These are phyloP conservation scores for Alternaria angustiovoidea DNA, from an alignment of 2,329 filamentous ascomycete genomes.

Conservation along the genomic window DNA sequence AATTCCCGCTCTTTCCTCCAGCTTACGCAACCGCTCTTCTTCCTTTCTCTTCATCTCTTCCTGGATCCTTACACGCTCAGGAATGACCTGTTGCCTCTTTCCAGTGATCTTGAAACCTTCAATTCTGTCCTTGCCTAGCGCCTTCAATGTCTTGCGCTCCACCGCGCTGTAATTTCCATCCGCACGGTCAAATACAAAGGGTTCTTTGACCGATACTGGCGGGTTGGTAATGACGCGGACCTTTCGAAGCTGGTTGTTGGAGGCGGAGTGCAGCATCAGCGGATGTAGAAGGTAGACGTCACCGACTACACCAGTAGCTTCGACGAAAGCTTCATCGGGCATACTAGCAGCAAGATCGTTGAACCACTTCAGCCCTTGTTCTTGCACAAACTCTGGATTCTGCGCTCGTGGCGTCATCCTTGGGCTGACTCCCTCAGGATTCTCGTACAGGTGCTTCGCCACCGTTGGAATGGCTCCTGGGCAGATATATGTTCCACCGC, in stretches of 20 bases:
- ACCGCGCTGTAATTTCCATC: conserved; percentile 64
- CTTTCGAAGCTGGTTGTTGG: conserved; percentile 58
- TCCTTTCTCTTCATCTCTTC: conserved; percentile 61
- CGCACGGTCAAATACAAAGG: conserved; percentile 61
- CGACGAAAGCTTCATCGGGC: conserved; percentile 58
- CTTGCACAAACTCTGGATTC: conserved; percentile 56
- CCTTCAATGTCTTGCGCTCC: conserved; percentile 63
- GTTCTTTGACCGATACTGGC: conserved; percentile 60
- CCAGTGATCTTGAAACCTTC: conserved; percentile 62
- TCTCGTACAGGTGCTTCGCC: conserved; percentile 64
- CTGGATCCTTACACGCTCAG: conserved; percentile 58
- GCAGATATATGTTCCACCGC: conserved; percentile 72
- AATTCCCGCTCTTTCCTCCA: conserved; percentile 28
- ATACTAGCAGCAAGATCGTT: conserved; percentile 50
- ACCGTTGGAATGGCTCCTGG: conserved; percentile 65
- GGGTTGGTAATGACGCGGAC: conserved; percentile 65
- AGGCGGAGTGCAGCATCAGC: conserved; percentile 66
- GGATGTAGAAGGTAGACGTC: conserved; percentile 69
- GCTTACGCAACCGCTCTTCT: conserved; percentile 55
- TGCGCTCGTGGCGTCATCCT: conserved; percentile 66
- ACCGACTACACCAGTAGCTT: conserved; percentile 63
- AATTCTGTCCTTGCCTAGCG: conserved; percentile 58
- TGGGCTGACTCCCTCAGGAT: conserved; percentile 72
- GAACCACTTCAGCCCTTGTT: conserved; percentile 57
- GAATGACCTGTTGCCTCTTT: conserved; percentile 61